A percentile compares a stretch with the other conserved stretches of the same genome.
Conservation (phyloP, 805 yeast genomes). For the Yarrowia alimentaria region DNA sequence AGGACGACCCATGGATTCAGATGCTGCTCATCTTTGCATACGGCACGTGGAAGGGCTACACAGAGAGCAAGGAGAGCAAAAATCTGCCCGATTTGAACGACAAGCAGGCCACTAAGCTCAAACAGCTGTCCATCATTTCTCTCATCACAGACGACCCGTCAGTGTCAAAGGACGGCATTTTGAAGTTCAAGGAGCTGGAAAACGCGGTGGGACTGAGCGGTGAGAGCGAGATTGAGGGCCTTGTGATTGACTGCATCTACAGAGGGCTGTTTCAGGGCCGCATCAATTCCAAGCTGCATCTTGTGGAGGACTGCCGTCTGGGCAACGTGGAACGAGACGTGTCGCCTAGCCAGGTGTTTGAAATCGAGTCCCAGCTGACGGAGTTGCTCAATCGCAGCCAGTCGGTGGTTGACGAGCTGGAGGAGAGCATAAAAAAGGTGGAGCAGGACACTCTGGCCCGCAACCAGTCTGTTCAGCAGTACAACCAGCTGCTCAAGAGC, state of each 20-base stretch:
- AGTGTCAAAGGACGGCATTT: conserved; percentile 27
- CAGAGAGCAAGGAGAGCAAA: background rate
- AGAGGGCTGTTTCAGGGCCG: conserved; percentile 33
- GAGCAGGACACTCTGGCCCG: conserved; percentile 29
- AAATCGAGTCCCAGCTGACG: conserved; percentile 1
- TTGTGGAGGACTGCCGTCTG: conserved; percentile 31
- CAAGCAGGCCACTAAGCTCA: conserved; percentile 31
- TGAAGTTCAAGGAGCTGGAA: conserved; percentile 30
- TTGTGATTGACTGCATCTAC: conserved; percentile 34
- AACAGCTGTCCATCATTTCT: conserved; percentile 33
- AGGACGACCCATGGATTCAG: conserved; percentile 27
- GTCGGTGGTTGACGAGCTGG: conserved; percentile 30
- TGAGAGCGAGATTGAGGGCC: conserved; percentile 31
- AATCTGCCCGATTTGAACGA: conserved; percentile 28
- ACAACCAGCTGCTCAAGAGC: conserved; percentile 14
- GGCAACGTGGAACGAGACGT: conserved; percentile 31
- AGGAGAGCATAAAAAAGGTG: conserved; percentile 6
- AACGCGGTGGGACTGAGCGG: conserved; percentile 28
- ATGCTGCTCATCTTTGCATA: conserved; percentile 31
- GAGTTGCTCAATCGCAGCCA: conserved; percentile 19
- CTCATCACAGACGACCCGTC: conserved; percentile 20
- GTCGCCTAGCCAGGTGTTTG: background rate
- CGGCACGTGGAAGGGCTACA: conserved; percentile 31
- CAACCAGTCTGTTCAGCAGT: conserved; percentile 19
- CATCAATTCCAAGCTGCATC: conserved; percentile 33